These are phyloP conservation scores for Phialemonium atrogriseum DNA, from an alignment of 2,329 filamentous ascomycete genomes.

Conservation along the genomic window DNA sequence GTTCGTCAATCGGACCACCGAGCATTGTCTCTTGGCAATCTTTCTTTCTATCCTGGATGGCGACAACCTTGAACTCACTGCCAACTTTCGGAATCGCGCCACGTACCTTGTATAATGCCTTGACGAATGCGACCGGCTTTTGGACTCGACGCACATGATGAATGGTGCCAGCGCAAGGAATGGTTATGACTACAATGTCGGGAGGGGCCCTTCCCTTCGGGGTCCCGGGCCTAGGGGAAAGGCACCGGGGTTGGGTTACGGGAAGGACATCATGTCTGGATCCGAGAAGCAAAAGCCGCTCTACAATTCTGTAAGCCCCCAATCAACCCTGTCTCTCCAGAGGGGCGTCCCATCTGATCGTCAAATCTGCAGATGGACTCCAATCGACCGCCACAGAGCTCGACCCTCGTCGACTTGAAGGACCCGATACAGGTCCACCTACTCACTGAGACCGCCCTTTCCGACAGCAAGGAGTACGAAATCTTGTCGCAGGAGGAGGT, in stretches of 20 bases:
- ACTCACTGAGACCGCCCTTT: conserved; percentile 85
- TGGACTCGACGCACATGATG: conserved; percentile 8
- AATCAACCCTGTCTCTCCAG: background rate
- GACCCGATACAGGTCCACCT: conserved; percentile 81
- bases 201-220: conserved; percentile 18
- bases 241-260: conserved; percentile 51
- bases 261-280: conserved; percentile 42
- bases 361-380: conserved; percentile 35
- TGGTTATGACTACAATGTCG: conserved; percentile 24
- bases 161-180: conserved; percentile 14
- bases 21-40: no score
- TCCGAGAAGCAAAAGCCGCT: conserved; percentile 45
- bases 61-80: no score
- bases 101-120: conserved; percentile 5
- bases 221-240: conserved; percentile 34
- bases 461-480: conserved; percentile 78
- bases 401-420: conserved; percentile 50
- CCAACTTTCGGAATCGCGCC: no score
- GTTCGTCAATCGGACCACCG: no score
- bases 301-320: conserved; percentile 47
- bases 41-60: no score
- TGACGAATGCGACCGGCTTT: background rate
- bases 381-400: conserved; percentile 45
- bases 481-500: conserved; percentile 88
- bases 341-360: background rate